These are phyloP conservation scores for Aphanoascus verrucosus DNA, from an alignment of 2,329 filamentous ascomycete species.

Conservation along the genomic window DNA sequence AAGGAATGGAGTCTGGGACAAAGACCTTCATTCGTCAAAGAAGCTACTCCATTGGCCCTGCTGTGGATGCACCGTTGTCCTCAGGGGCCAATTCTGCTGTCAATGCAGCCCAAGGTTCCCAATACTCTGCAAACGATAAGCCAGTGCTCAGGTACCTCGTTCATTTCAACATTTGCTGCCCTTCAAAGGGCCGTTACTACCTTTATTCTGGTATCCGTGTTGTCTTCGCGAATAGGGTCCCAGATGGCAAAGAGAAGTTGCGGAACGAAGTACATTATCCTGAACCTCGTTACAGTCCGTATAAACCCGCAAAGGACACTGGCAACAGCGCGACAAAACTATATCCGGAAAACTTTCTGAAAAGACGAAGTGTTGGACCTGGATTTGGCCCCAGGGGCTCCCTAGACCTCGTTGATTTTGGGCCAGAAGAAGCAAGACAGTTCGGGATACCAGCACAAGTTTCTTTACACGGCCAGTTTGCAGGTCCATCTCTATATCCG, in stretches of 20 bases:
- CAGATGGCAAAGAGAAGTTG: conserved; percentile 87
- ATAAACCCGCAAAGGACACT: conserved; percentile 54
- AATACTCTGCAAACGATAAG: conserved; percentile 38
- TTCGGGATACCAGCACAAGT: neutral
- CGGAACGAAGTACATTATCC: conserved; percentile 82
- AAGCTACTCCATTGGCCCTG: conserved; percentile 77
- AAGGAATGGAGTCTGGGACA: conserved; percentile 83
- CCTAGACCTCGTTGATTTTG: conserved; percentile 6
- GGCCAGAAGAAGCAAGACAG: neutral
- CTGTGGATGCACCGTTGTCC: conserved; percentile 57
- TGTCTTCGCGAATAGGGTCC: conserved; percentile 92
- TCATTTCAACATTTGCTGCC: conserved; percentile 86
- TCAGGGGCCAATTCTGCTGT: conserved; percentile 37
- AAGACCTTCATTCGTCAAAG: conserved; percentile 95
- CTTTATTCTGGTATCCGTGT: conserved; percentile 86
- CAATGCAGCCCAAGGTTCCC: conserved; percentile 45
- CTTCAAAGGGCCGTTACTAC: conserved; percentile 71
- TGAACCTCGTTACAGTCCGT: conserved; percentile 74
- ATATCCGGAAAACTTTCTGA: conserved; percentile 49
- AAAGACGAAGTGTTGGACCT: conserved; percentile 48
- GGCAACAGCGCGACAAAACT: conserved; percentile 37
- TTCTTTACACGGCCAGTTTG: neutral
- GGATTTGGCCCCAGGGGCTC: conserved; percentile 20
- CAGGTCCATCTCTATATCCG: neutral
- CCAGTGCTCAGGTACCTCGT: conserved; percentile 80